Evolutionary conservation across 2,329 filamentous ascomycete species (phyloP), one percentile per base, ranked within the genome.

Genomic region (Plectosphaerella sp.): DNA sequence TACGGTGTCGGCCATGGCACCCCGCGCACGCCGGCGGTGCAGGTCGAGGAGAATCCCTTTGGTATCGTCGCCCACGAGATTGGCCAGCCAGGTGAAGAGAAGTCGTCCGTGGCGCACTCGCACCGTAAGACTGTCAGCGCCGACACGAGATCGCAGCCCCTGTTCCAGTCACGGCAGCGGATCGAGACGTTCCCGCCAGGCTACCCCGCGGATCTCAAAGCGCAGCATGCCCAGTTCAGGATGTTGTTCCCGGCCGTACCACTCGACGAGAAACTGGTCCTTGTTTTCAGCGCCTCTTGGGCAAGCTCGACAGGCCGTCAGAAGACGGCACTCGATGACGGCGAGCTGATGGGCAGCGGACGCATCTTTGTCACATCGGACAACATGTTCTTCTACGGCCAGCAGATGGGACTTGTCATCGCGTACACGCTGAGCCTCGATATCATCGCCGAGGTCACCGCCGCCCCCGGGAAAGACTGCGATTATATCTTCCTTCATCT

Each of bases 271-370:
- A 91, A 91, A 66, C 76, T 96, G 8, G 86, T 97, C 3, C 77
- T 97, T 48, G 94, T 99, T 2, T 97, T 97, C 72, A 84, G 92
- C 45, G 93, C 92, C 15, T 90, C 91, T 1, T 99, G 94, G 91
- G 75, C 72, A 42, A 83, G 79, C 57, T 74, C 77, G 16, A 69
- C 62, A 28, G 64, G 74, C 10, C 69, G 72, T 22, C 69, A 71
- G 14, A 70, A 72, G 16, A 70, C 73, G 8, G 67, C 70, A 4
- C 68, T 64, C 50, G 71, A 72, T 15, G 61, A 64, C 1, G 66
- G 39, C 22, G 67, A 64, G 55, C 90, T 97, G 59, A 71, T 76
- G 20, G 79, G 80, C 16, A 80, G 80, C 51, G 81, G 94, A 1
- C 84, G 94, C 50, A 85, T 96, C 22, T 99, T 95, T 66, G 86